These are phyloP conservation scores for Diutina neorugosa DNA, from an alignment of 1,139 yeast species.

Conservation along the genomic window DNA sequence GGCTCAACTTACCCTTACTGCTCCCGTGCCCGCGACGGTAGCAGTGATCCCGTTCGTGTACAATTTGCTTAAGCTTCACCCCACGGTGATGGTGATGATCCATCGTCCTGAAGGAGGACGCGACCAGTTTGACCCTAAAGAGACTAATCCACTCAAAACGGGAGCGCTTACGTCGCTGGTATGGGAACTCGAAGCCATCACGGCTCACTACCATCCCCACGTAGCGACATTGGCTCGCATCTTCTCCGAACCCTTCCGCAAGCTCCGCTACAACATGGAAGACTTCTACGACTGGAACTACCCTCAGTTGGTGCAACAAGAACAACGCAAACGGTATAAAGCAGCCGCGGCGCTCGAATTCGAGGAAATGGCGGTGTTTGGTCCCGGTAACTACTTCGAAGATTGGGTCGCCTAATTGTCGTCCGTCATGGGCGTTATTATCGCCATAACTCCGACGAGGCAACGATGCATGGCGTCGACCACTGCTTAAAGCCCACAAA, in stretches of 20 bases:
- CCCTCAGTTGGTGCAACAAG: constrained; percentile 61
- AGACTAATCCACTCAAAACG: constrained; percentile 65
- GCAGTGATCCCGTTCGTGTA: constrained; percentile 84
- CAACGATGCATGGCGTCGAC: no score
- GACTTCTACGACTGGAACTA: constrained; percentile 93
- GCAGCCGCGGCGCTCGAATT: constrained; percentile 70
- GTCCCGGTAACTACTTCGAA: not conserved
- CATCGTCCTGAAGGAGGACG: constrained; percentile 30
- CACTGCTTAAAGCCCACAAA: no score
- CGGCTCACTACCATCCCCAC: constrained; percentile 91
- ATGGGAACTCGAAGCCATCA: constrained; percentile 81
- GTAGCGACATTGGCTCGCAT: constrained; percentile 86
- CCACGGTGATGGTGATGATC: constrained; percentile 82
- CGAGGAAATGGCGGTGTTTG: constrained; percentile 26
- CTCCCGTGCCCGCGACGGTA: constrained; percentile 86
- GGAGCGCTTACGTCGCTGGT: constrained; percentile 75
- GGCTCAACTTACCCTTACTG: constrained; percentile 61
- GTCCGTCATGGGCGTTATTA: no score
- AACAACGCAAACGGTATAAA: constrained; percentile 55
- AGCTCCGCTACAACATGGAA: constrained; percentile 77
- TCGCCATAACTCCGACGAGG: no score
- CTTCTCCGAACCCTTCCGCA: constrained; percentile 80
- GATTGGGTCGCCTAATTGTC: not conserved
- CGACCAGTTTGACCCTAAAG: constrained; percentile 61
- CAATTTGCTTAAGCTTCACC: constrained; percentile 80